A percentile compares a stretch with the other conserved stretches of the same genome.
phyloP scores from a whole-genome alignment of 2,329 filamentous ascomycete genomes.

The Colletotrichum acutatum region DNA sequence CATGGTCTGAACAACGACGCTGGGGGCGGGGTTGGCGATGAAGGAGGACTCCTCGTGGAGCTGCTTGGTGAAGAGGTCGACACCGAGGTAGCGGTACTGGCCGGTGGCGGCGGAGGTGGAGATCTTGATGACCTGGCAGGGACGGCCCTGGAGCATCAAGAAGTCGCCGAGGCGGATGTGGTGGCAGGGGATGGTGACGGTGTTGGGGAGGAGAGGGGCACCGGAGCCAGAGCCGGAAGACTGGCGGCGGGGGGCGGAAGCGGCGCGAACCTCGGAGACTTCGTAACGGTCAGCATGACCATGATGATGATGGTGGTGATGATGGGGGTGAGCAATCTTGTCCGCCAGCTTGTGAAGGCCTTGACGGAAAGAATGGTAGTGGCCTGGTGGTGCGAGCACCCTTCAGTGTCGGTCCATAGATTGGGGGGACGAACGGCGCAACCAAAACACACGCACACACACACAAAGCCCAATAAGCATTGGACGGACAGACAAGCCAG shows the following conservation, averaged over 20 bases:
- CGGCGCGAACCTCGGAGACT: constrained; percentile 56
- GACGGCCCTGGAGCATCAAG: constrained; percentile 97
- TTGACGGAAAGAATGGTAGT: constrained; percentile 69
- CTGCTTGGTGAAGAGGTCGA: constrained; percentile 99
- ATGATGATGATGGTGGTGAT: constrained; percentile 42
- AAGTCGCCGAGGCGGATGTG: constrained; percentile 99
- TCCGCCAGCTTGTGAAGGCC: constrained; percentile 68
- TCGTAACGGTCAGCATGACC: constrained; percentile 53
- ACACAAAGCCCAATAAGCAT: no score
- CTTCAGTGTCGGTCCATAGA: constrained; percentile 30
- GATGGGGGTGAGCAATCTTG: constrained; percentile 58
- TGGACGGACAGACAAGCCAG: constrained; percentile 12
- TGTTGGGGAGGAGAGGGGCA: constrained; percentile 71
- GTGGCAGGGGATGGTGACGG: constrained; percentile 98
- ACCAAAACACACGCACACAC: constrained; percentile 27
- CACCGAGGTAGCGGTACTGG: constrained; percentile 99
- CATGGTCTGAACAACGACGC: constrained; percentile 99
- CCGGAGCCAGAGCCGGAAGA: constrained; percentile 45
- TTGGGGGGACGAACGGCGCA: constrained; percentile 31
- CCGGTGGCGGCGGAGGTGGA: constrained; percentile 97
- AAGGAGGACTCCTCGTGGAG: constrained; percentile 98
- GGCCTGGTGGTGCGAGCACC: constrained; percentile 51
- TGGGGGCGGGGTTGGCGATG: constrained; percentile 95
- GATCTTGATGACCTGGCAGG: constrained; percentile 99
- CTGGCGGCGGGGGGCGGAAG: constrained; percentile 45